Conservation (phyloP, 495 filamentous ascomycete genomes). For the Neurospora sp. region DNA sequence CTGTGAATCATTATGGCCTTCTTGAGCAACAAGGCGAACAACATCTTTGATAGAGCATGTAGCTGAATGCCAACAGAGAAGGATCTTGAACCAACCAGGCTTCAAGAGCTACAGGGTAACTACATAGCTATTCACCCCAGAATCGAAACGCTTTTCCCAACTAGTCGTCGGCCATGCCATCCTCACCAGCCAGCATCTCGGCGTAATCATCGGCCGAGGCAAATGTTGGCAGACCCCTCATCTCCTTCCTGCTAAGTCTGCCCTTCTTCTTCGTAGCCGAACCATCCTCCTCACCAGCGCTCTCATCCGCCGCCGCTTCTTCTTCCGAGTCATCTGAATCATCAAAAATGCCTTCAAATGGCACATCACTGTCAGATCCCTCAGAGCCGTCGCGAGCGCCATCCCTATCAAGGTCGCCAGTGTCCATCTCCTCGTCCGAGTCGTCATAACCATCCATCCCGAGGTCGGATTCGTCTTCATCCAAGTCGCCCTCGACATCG, state of each 20-base stretch:
- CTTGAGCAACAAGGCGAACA: background rate
- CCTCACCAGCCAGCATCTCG: constrained; percentile 66
- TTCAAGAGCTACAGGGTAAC: background rate
- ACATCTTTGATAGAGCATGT: background rate
- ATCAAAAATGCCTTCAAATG: constrained; percentile 29
- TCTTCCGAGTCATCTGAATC: constrained; percentile 31
- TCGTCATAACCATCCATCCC: constrained; percentile 42
- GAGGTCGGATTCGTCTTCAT: constrained; percentile 36
- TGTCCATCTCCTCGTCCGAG: constrained; percentile 35
- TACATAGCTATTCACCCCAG: background rate
- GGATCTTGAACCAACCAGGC: background rate
- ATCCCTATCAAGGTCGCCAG: constrained; percentile 13
- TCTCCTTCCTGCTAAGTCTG: constrained; percentile 63
- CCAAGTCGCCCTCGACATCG: constrained; percentile 50
- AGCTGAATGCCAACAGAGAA: background rate
- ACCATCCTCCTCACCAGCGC: constrained; percentile 14
- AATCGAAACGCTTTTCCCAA: background rate
- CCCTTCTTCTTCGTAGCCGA: constrained; percentile 30
- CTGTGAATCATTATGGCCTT: background rate
- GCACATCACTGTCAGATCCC: constrained; percentile 30
- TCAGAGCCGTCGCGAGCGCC: constrained; percentile 33
- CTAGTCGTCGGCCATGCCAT: constrained; percentile 30
- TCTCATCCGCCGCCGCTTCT: constrained; percentile 21
- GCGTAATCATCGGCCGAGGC: constrained; percentile 91
- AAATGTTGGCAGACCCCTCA: constrained; percentile 84